Evolutionary conservation across 768 basidiomycete genomes (phyloP).

Genomic region (Boletus vermiculosoides): DNA sequence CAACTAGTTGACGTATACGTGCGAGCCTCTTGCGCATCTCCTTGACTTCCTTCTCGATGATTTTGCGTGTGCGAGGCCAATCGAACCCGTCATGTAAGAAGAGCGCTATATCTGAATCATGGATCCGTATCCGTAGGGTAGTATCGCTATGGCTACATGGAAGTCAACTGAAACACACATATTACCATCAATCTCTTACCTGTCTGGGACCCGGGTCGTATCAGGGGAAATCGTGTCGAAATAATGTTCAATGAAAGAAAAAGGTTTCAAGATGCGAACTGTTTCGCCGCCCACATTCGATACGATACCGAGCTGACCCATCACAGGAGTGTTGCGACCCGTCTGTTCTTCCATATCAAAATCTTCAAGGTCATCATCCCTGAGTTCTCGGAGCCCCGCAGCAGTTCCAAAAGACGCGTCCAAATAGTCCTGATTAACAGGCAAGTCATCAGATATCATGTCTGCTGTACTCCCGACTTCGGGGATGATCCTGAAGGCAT

Average conservation of each 20-base stretch:
- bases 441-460: conserved; percentile 89
- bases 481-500: conserved; percentile 73
- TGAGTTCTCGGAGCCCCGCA: conserved; percentile 69
- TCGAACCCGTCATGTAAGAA: conserved; percentile 94
- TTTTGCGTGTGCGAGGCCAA: conserved; percentile 81
- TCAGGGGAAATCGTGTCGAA: conserved; percentile 67
- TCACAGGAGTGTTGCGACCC: conserved; percentile 13
- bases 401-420: conserved; percentile 79
- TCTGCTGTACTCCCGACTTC: conserved; percentile 80
- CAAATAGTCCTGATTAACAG: conserved; percentile 84
- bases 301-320: conserved; percentile 42
- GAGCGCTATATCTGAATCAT: conserved; percentile 61
- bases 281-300: conserved; percentile 82
- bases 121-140: conserved; percentile 51
- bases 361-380: conserved; percentile 72
- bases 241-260: conserved; percentile 73
- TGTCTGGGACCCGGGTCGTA: conserved; percentile 39
- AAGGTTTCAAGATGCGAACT: conserved; percentile 66
- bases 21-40: conserved; percentile 83
- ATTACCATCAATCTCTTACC: conserved; percentile 39
- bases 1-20: conserved; percentile 89
- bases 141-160: conserved; percentile 44
- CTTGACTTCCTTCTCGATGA: conserved; percentile 85
- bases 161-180: conserved; percentile 5
- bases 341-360: conserved; percentile 42